These are phyloP conservation scores for Auricularia heimuer DNA, from an alignment of 768 basidiomycete species.

Conservation along the genomic window DNA sequence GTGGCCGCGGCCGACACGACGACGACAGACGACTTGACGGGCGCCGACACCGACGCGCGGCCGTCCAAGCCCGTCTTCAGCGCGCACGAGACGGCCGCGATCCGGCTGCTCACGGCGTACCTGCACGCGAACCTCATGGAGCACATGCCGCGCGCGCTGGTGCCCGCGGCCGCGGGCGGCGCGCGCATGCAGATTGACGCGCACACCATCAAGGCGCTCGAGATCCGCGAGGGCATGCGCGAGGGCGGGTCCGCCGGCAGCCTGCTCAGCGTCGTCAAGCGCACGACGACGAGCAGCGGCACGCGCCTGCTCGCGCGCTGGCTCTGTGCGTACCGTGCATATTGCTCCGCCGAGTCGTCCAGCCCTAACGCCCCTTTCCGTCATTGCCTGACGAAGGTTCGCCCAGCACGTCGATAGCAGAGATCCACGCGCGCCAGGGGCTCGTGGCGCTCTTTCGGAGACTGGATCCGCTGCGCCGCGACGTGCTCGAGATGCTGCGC, in stretches of 20 bases:
- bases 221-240: conserved; percentile 64
- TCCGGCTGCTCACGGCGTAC: conserved; percentile 53
- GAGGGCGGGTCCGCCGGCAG: conserved; percentile 70
- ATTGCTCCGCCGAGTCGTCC: neutral
- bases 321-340: conserved; percentile 47
- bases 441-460: conserved; percentile 61
- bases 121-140: conserved; percentile 63
- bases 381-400: conserved; percentile 43
- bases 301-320: conserved; percentile 64
- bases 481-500: conserved; percentile 45
- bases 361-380: conserved; percentile 5
- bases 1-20: too few relatives aligned
- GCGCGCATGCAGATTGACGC: conserved; percentile 82
- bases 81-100: conserved; percentile 42
- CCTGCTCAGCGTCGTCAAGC: conserved; percentile 61
- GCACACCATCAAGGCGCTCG: conserved; percentile 81
- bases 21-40: neutral
- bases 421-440: conserved; percentile 68
- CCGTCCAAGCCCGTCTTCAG: conserved; percentile 14
- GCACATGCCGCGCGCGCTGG: conserved; percentile 56
- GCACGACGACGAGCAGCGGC: conserved; percentile 70
- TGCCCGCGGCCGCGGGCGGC: conserved; percentile 46
- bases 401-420: conserved; percentile 64
- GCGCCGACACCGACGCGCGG: neutral
- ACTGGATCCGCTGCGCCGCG: conserved; percentile 52